Conservation (phyloP, 768 basidiomycete species). For the Lactarius vividus region DNA sequence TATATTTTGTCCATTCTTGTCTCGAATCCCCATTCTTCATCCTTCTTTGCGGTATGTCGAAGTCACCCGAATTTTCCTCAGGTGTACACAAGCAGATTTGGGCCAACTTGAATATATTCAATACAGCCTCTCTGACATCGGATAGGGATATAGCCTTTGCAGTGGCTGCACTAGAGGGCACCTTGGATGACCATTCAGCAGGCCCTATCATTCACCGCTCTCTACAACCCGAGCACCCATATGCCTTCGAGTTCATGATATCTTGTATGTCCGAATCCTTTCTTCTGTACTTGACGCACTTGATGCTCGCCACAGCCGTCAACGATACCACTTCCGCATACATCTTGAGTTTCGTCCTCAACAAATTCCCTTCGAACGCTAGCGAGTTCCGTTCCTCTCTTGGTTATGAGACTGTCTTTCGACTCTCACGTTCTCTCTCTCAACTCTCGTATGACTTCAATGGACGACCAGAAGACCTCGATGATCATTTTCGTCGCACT, state of each 20-base stretch:
- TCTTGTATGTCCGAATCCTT: background rate
- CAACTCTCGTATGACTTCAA: slow-evolving; percentile 7
- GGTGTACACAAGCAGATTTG: slow-evolving; percentile 12
- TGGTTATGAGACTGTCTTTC: slow-evolving; percentile 6
- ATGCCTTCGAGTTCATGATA: slow-evolving; percentile 19
- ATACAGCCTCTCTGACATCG: slow-evolving; percentile 2
- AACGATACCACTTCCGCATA: no score
- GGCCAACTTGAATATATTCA: slow-evolving; percentile 12
- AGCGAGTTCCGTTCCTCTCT: background rate
- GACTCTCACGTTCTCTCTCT: slow-evolving; percentile 6
- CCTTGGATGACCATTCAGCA: slow-evolving; percentile 7
- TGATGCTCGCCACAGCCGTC: slow-evolving; percentile 13
- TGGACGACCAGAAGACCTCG: background rate
- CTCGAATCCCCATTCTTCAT: background rate
- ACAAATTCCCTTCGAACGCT: background rate
- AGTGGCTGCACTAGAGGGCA: slow-evolving; percentile 1
- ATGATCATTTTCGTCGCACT: background rate
- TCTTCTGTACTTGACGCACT: no score
- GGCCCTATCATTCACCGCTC: slow-evolving; percentile 10
- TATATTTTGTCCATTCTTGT: background rate
- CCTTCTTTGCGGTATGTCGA: background rate
- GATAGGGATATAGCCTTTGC: slow-evolving; percentile 6
- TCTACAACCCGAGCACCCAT: slow-evolving; percentile 9
- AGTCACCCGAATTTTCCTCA: background rate
- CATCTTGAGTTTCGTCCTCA: background rate